These are phyloP conservation scores for Clohesyomyces aquaticus DNA, from an alignment of 495 filamentous ascomycete genomes.

Conservation along the genomic window DNA sequence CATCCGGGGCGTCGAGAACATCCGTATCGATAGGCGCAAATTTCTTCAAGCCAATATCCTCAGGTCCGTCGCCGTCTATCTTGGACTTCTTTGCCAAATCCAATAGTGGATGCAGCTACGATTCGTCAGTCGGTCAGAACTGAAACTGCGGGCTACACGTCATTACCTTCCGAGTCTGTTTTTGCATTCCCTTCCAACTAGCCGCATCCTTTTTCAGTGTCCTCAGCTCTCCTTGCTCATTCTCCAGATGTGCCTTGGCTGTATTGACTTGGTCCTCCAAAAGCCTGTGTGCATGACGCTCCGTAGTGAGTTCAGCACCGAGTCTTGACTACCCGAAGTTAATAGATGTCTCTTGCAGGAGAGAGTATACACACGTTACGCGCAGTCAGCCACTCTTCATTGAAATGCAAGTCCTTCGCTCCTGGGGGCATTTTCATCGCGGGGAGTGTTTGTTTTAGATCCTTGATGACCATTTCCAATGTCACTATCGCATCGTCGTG, in stretches of 20 bases:
- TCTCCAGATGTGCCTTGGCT: conserved; percentile 56
- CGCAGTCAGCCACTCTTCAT: conserved; percentile 63
- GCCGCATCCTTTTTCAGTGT: conserved; percentile 59
- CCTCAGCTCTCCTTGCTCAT: conserved; percentile 56
- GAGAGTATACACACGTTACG: conserved; percentile 43
- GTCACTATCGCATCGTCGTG: conserved; percentile 60
- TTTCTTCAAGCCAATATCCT: conserved; percentile 35
- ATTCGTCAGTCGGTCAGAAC: conserved; percentile 14
- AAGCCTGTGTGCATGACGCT: conserved; percentile 58
- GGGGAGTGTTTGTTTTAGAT: conserved; percentile 56
- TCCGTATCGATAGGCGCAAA: conserved; percentile 6
- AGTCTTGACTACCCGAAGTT: conserved; percentile 46
- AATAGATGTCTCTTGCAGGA: neutral
- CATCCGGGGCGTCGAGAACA: conserved; percentile 41
- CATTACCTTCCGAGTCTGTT: conserved; percentile 48
- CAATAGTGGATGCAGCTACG: conserved; percentile 40
- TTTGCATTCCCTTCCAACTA: conserved; percentile 52
- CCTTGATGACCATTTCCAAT: conserved; percentile 54
- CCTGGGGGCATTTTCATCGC: conserved; percentile 64
- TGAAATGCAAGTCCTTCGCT: conserved; percentile 61
- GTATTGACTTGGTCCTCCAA: conserved; percentile 59
- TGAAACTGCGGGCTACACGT: neutral
- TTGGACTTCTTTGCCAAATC: conserved; percentile 16
- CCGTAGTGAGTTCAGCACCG: conserved; percentile 51
- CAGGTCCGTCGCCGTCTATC: conserved; percentile 37